Evolutionary conservation across 352 stramenopile genomes (phyloP), one percentile per base, ranked within the genome.

Genomic region (Aphanomyces cochlioides): DNA sequence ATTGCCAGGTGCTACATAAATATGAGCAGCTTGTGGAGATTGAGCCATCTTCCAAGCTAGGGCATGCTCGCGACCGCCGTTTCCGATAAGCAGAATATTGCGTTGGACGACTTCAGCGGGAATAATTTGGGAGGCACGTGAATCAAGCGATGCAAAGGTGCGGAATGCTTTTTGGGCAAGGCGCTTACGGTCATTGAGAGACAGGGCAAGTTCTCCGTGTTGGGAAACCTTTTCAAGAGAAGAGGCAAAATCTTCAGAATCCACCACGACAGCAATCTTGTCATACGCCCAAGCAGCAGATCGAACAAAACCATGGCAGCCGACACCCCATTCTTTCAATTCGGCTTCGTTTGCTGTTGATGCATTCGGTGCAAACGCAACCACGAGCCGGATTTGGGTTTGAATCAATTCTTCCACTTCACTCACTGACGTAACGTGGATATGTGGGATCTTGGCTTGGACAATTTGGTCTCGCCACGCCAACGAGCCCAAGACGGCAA

Each of bases 11-110:
- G 88, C 89, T n/a, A 96, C 82, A 70, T 92, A 97, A 34, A 98
- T 84, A 63, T 85, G 84, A 56, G 84, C 77, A 7, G 79, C 82
- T 50, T 82, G 88, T 28, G 79, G 70, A 21, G 86, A 96, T 65
- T 95, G 87, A 34, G 90, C 87, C 45, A 98, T 77, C 75, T 97
- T 98, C 82, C 91, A 95, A 3, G 90, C 92, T 59, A 98, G 97
- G n/a, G 95, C 84, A 74, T 98, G 94, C 73, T 98, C 95, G 34
- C 95, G 83, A 58, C 95, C 95, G 57, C 95, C 95, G 72, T 84
- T 85, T 67, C 95, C 95, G 7, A 98, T 81, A 21, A 98, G 86
- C 39, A 98, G 78, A 56, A 98, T 87, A 69, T 92, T 84, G 69
- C 92, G 87, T 60, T 93, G 78, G 2, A 83, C 53, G 34, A 85